Conservation (phyloP, 176 grass and related monocot genomes). For the Raddia distichophylla region DNA sequence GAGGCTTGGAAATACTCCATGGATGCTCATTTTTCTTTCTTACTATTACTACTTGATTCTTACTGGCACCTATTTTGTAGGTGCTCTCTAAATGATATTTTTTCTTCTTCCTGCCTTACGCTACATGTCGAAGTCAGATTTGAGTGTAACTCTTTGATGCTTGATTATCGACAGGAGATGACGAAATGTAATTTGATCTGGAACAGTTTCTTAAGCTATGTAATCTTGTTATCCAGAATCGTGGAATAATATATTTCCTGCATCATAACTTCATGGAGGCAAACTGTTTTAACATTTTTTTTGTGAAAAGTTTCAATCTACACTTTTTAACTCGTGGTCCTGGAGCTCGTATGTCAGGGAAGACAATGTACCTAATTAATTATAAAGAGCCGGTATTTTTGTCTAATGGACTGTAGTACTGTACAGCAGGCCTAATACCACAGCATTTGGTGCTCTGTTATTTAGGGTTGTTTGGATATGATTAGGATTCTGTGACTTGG, state of each 20-base stretch:
- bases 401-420: neutral
- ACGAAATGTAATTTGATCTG: neutral
- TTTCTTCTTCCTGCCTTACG: neutral
- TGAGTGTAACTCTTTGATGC: constrained; percentile 15
- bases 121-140: neutral
- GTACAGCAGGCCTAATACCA: neutral
- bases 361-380: neutral
- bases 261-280: neutral
- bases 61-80: neutral
- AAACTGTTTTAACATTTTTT: neutral
- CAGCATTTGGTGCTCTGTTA: neutral
- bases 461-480: neutral
- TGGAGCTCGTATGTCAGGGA: neutral
- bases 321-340: too few relatives aligned
- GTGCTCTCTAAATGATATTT: neutral
- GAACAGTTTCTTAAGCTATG: neutral
- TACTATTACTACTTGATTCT: neutral
- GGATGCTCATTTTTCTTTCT: neutral
- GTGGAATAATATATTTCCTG: neutral
- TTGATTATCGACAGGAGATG: neutral
- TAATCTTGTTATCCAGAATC: neutral
- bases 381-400: neutral
- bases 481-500: neutral
- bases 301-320: neutral
- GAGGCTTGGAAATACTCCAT: neutral